Base-by-base conservation (phyloP, 371 early-diverging fungal genomes). In the Pancytospora philotis region DNA sequence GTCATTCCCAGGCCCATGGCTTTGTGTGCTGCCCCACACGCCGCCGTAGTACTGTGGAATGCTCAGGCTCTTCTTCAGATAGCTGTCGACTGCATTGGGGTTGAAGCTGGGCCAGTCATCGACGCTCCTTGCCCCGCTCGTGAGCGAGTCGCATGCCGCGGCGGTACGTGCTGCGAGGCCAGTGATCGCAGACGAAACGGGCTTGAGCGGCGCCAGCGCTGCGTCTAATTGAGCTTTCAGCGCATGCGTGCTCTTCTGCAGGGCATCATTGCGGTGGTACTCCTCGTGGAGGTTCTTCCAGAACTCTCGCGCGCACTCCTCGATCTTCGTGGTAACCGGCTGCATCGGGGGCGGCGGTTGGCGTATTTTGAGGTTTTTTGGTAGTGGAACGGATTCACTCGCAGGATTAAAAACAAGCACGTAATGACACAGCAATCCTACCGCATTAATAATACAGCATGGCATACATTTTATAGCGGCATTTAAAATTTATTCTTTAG, bases 401-500 rank as follows among this genome's bases (percentile, higher is more conserved):
- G n/a, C n/a, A n/a, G n/a, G n/a, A n/a, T n/a, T n/a, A n/a, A n/a
- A n/a, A n/a, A n/a, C n/a, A n/a, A n/a, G n/a, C n/a, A n/a, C n/a
- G n/a, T n/a, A n/a, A n/a, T n/a, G n/a, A n/a, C n/a, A n/a, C n/a
- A n/a, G n/a, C n/a, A n/a, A n/a, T n/a, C n/a, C n/a, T n/a, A n/a
- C n/a, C n/a, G n/a, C n/a, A n/a, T n/a, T n/a, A n/a, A n/a, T n/a
- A n/a, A n/a, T n/a, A n/a, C n/a, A n/a, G n/a, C n/a, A n/a, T n/a
- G n/a, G n/a, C n/a, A n/a, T n/a, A n/a, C n/a, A n/a, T n/a, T n/a
- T n/a, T n/a, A n/a, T n/a, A n/a, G n/a, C n/a, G n/a, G n/a, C n/a
- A n/a, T n/a, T n/a, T n/a, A n/a, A n/a, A n/a, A n/a, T 10, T 25
- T 59, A 41, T 59, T 38, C 34, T 31, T 56, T 6, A 62, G 30